These are phyloP conservation scores for Ceriops decandra DNA, from an alignment of 345 rosid genomes.

Conservation along the genomic window DNA sequence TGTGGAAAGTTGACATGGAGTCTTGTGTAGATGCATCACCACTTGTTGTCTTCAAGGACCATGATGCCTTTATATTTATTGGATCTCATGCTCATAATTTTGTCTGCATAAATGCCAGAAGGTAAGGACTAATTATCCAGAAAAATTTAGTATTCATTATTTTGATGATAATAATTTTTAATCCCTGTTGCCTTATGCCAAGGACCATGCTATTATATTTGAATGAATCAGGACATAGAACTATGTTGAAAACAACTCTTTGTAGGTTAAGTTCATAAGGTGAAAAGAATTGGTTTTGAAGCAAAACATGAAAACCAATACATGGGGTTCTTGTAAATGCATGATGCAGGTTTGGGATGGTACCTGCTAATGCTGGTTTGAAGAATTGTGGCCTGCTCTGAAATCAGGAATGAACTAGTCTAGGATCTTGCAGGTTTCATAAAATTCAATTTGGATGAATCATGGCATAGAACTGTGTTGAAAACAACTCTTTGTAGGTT, in stretches of 20 bases:
- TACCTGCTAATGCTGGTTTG: background rate
- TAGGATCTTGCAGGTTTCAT: no score
- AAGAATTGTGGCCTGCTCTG: no score
- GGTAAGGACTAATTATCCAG: slow-evolving; percentile 38
- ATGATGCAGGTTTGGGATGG: background rate
- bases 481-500: background rate
- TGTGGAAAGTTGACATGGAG: slow-evolving; percentile 86
- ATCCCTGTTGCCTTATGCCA: no score
- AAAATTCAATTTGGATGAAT: background rate
- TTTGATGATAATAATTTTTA: background rate
- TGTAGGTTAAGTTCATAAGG: background rate
- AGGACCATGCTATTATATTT: background rate
- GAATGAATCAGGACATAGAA: background rate
- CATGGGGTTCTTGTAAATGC: background rate
- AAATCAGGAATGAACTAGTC: no score
- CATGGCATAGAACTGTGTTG: background rate
- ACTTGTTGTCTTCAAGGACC: slow-evolving; percentile 53
- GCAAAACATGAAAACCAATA: background rate
- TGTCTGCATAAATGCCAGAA: slow-evolving; percentile 59
- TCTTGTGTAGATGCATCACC: slow-evolving; percentile 98
- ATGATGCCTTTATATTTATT: slow-evolving; percentile 63
- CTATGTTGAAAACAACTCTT: background rate
- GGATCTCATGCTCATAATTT: slow-evolving; percentile 88
- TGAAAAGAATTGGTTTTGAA: background rate
- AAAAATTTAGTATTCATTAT: background rate